Conservation (phyloP, 345 rosid species). For the Noccaea bulbosa region DNA sequence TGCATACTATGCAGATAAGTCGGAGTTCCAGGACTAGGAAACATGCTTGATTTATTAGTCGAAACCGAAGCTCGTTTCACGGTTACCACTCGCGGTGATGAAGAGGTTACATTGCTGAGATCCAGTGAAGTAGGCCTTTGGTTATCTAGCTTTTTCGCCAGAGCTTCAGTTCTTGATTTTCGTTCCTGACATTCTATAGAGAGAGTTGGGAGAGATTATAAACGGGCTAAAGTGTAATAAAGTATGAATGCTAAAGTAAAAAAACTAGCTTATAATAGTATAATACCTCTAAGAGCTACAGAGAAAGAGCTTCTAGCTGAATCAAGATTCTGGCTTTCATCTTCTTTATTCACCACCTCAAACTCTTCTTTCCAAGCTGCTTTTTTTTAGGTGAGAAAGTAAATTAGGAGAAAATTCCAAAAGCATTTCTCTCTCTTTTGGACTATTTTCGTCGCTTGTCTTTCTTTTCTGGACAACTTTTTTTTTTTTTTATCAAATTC, state of each 20-base stretch:
- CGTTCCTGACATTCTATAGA: slow-evolving; percentile 75
- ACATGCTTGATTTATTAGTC: slow-evolving; percentile 60
- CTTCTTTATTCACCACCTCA: slow-evolving; percentile 46
- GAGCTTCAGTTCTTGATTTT: slow-evolving; percentile 75
- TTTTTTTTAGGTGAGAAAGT: slow-evolving; percentile 37
- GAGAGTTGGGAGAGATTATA: slow-evolving; percentile 11
- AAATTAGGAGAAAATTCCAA: slow-evolving; percentile 31
- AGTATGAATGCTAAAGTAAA: background rate
- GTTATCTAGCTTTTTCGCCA: slow-evolving; percentile 60
- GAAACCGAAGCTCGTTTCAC: slow-evolving; percentile 58
- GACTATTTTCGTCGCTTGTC: slow-evolving; percentile 29
- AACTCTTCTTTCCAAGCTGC: slow-evolving; percentile 63
- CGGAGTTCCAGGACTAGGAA: slow-evolving; percentile 93
- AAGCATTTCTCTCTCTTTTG: slow-evolving; percentile 28
- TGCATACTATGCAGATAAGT: slow-evolving; percentile 69
- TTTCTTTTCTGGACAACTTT: slow-evolving; percentile 22
- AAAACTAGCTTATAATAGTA: background rate
- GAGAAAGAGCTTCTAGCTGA: slow-evolving; percentile 92
- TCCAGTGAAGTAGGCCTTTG: slow-evolving; percentile 80
- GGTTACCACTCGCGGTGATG: slow-evolving; percentile 66
- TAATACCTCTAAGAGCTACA: slow-evolving; percentile 86
- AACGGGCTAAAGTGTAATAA: background rate
- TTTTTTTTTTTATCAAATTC: background rate
- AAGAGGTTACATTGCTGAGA: slow-evolving; percentile 64
- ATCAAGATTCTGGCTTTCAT: slow-evolving; percentile 54